phyloP scores from a whole-genome alignment of 371 early-diverging fungal species.

The Syncephalis plumigaleata region DNA sequence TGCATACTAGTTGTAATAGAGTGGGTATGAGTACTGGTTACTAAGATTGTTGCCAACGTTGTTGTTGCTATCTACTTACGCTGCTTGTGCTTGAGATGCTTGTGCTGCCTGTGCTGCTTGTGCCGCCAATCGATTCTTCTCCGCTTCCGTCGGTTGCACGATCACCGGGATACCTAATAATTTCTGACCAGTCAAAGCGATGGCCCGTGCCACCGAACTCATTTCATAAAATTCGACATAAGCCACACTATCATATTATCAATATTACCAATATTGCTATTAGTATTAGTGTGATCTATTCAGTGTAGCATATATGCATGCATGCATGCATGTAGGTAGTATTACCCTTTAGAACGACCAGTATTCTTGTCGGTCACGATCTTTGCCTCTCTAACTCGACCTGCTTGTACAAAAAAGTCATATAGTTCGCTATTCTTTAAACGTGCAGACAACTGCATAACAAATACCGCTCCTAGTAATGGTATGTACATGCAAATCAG shows the following conservation, averaged over 20 bases:
- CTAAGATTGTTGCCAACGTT: neutral
- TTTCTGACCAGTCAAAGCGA: conserved; percentile 71
- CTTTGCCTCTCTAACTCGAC: conserved; percentile 72
- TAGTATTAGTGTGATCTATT: no score
- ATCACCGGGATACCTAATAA: conserved; percentile 89
- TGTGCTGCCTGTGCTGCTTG: conserved; percentile 33
- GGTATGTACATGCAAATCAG: no score
- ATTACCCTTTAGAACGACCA: conserved; percentile 83
- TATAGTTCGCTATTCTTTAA: conserved; percentile 59
- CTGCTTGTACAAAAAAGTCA: conserved; percentile 75
- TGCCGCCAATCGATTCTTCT: conserved; percentile 69
- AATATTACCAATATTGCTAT: neutral
- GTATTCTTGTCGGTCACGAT: conserved; percentile 81
- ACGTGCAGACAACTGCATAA: conserved; percentile 78
- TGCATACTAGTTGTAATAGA: neutral
- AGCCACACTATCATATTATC: conserved; percentile 24
- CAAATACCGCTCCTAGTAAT: conserved; percentile 51
- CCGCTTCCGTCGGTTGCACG: conserved; percentile 80
- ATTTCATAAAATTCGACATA: conserved; percentile 92
- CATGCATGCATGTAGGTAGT: neutral
- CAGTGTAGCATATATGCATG: neutral
- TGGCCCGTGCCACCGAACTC: conserved; percentile 64
- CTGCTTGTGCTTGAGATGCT: conserved; percentile 5
- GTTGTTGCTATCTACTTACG: neutral
- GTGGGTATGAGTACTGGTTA: neutral